phyloP scores from a whole-genome alignment of 805 yeast genomes.

The Yarrowia yakushimensis region DNA sequence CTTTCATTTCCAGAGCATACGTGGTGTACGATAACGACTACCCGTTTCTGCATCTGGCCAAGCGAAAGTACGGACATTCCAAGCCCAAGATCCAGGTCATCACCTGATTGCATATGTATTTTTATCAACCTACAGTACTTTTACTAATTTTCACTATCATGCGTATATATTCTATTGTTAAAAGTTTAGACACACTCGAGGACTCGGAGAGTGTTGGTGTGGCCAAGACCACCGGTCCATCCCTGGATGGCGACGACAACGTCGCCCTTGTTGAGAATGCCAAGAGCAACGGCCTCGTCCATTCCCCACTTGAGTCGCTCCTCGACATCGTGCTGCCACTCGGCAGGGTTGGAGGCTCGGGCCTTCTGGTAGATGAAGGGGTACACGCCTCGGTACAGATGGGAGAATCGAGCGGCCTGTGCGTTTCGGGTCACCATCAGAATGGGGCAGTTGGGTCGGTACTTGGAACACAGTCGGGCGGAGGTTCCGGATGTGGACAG shows the following conservation, averaged over 20 bases:
- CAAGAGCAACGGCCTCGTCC: conserved; percentile 79
- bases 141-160: too few species aligned
- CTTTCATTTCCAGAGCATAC: conserved; percentile 4
- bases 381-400: conserved; percentile 97
- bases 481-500: conserved; percentile 93
- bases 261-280: conserved; percentile 83
- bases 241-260: conserved; percentile 94
- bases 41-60: conserved; percentile 7
- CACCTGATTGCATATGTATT: too few species aligned
- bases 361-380: conserved; percentile 80
- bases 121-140: too few species aligned
- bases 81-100: conserved; percentile 3
- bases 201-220: conserved; percentile 97
- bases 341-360: conserved; percentile 50
- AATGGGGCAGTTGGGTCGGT: conserved; percentile 96
- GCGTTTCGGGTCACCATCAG: conserved; percentile 97
- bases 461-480: conserved; percentile 94
- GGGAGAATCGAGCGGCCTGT: conserved; percentile 90
- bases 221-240: conserved; percentile 47
- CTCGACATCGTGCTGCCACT: conserved; percentile 98
- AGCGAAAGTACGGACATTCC: neutral
- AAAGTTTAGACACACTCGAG: conserved; percentile 51
- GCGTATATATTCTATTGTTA: conserved; percentile 7
- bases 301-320: conserved; percentile 90
- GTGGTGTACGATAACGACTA: conserved; percentile 21